Base-by-base conservation (phyloP, 108 stramenopile genomes). In the Cyclotella cryptica region DNA sequence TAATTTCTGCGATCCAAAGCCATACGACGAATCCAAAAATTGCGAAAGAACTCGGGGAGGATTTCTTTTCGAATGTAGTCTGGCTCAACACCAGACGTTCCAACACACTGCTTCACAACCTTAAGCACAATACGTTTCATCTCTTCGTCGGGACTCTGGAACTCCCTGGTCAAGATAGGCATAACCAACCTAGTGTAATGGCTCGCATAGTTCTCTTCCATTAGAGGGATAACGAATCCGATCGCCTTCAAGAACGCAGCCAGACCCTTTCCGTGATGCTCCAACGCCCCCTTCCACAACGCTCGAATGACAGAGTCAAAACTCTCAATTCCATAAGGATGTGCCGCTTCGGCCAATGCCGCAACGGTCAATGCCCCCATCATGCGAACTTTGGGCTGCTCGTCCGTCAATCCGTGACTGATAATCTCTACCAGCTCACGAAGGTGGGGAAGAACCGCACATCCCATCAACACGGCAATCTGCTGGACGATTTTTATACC, bases 401-500 rank as follows among this genome's bases (percentile, higher is more conserved):
- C 98, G 78, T 99, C 99, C 15, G 87, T 90, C 62, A 99, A 82
- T 18, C 99, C 98, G 76, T 98, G 94, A 51, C 92, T 96, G 29
- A 98, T 97, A 81, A 98, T 96, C 71, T 96, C 96, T 14, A 98
- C 99, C 55, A 98, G 87, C 60, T 98, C 94, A 17, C 95, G 83
- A 40, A 99, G 83, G 75, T 98, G 97, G 3, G 99, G 99, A 46
- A 99, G 89, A 9, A 99, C 92, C 27, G 98, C 98, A 75, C 97
- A 96, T n/a, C 98, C 98, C 92, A 98, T 94, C 45, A 99, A 80
- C 24, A 99, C 87, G 29, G 99, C 97, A 77, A 99, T 98, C 82
- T 99, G 98, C 83, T 98, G 98, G n/a, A 99, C 96, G 75, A 99
- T 95, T 80, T 99, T 99, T 72, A 98, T 97, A 22, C 99, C 99